Conservation (phyloP, 1,284 basidiomycete genomes). For the Grifola frondosa region DNA sequence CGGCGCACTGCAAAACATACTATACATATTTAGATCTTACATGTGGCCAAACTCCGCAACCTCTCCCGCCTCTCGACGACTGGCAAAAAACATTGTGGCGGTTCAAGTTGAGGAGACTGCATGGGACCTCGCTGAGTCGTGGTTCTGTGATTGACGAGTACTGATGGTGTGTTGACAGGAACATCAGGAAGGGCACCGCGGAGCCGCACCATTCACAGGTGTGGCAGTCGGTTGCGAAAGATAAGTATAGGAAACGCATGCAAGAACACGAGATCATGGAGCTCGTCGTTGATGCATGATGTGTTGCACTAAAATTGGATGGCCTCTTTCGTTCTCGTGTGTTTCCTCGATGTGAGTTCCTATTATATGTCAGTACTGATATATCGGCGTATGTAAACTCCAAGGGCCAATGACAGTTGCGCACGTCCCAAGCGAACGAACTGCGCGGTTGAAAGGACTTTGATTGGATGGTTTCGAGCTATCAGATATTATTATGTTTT, state of each 20-base stretch:
- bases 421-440: no score
- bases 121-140: slow-evolving; percentile 70
- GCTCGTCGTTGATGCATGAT: slow-evolving; percentile 70
- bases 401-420: no score
- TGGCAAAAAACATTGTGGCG: no score
- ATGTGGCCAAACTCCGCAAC: no score
- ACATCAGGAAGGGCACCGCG: slow-evolving; percentile 64
- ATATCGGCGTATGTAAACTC: slow-evolving; percentile 4
- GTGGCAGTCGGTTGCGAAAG: slow-evolving; percentile 87
- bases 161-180: slow-evolving; percentile 48
- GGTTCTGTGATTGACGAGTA: slow-evolving; percentile 8
- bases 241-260: slow-evolving; percentile 72
- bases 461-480: no score
- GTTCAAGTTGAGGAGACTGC: slow-evolving; percentile 91
- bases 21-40: no score
- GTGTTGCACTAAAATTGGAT: slow-evolving; percentile 50
- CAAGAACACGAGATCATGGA: slow-evolving; percentile 71
- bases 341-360: no score
- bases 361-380: neutral
- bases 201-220: slow-evolving; percentile 84
- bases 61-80: no score
- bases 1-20: no score
- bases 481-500: no score
- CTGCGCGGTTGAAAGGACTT: no score
- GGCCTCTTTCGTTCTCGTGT: neutral